Base-by-base conservation (phyloP, 2,329 filamentous ascomycete species). In the Pyrenophora graminea region DNA sequence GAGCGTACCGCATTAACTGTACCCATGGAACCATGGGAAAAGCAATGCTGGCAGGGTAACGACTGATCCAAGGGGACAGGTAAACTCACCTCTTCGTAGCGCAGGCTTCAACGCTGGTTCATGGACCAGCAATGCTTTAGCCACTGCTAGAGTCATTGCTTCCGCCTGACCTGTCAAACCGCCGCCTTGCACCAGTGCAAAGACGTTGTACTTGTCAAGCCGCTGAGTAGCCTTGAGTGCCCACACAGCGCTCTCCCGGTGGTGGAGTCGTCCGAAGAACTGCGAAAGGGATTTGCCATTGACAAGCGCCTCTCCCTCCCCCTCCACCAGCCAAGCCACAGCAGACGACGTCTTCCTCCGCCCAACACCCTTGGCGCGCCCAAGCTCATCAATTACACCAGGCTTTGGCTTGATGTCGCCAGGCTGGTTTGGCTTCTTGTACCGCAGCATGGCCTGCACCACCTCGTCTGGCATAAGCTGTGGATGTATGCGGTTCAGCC, bases 141-240 rank as follows among this genome's bases (percentile, higher is more conserved):
- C 89, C 70, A 97, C 83, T 17, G 90, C 94, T 76, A 99, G 76
- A 36, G 93, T 95, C 67, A 97, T 83, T 30, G 94, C 92, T 76
- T 99, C 94, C 6, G 94, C 93, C 76, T 99, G 95, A 2, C 94
- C 94, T 42, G 94, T 99, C 40, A 89, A 88, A 64, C 94, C 94
- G 61, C 94, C 94, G 48, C 94, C 94, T 52, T 83, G 81, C 3
- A 91, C 90, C 42, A 89, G 76, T 45, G 87, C 92, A 87, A 91
- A 99, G 3, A 97, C 85, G 68, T 99, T 99, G 80, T 99, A 99
- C 75, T 97, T 97, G 80, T 96, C 91, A 59, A 96, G 76, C 58
- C 94, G 82, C 37, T 88, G 81, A 19, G 91, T 95, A 42, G 85
- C 82, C 67, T 92, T 91, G 67, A 99, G 76, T 6, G 93, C 86